phyloP scores from a whole-genome alignment of 2,329 filamentous ascomycete species.

The Penicillium capsulatum region DNA sequence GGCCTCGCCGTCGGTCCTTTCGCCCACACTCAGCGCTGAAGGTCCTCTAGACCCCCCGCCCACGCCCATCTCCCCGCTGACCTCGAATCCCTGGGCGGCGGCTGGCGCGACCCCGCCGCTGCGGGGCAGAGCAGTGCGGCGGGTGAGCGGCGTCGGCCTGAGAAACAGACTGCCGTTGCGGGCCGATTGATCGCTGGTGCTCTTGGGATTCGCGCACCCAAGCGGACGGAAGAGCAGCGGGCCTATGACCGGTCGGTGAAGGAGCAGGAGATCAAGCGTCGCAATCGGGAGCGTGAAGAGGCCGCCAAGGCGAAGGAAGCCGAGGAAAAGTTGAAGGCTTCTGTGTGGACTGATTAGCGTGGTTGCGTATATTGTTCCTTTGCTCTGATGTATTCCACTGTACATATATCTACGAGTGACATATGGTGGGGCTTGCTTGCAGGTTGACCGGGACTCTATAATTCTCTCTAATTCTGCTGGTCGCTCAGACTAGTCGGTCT shows the following conservation, averaged over 20 bases:
- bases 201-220: constrained; percentile 74
- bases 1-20: constrained; percentile 26
- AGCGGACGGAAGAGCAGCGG: constrained; percentile 79
- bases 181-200: constrained; percentile 84
- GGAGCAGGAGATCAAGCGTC: constrained; percentile 76
- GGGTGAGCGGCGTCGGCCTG: constrained; percentile 53
- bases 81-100: constrained; percentile 20
- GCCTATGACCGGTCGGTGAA: constrained; percentile 78
- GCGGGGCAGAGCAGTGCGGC: constrained; percentile 15
- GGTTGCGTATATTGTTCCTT: background rate
- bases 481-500: too few species aligned
- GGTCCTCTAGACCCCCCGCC: constrained; percentile 56
- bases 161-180: constrained; percentile 92
- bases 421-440: constrained; percentile 5
- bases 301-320: constrained; percentile 61
- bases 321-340: constrained; percentile 68
- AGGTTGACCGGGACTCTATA: too few species aligned
- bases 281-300: constrained; percentile 67
- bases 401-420: constrained; percentile 8
- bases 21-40: constrained; percentile 28
- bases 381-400: constrained; percentile 9
- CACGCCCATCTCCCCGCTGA: constrained; percentile 59
- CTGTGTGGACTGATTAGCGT: constrained; percentile 72
- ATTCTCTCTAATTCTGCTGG: too few species aligned
- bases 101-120: constrained; percentile 9